phyloP scores from a whole-genome alignment of 73 alveolate species.

The Diophrys appendiculata region DNA sequence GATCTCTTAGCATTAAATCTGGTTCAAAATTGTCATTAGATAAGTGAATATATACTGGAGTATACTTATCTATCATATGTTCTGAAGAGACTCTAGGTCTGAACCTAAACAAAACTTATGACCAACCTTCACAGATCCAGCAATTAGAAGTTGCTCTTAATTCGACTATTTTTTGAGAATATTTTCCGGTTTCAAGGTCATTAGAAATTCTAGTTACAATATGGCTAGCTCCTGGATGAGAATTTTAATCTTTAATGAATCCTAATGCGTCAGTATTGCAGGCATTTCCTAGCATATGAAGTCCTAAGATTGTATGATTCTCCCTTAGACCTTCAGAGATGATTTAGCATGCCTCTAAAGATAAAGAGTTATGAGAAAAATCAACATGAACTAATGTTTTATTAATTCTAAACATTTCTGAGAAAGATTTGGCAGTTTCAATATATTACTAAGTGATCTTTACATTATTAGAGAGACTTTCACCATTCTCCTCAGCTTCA shows the following conservation, averaged over 20 bases:
- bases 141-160: conserved; percentile 66
- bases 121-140: conserved; percentile 96
- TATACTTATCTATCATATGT: conserved; percentile 29
- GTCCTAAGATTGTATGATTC: conserved; percentile 85
- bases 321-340: conserved; percentile 72
- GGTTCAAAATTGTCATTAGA: conserved; percentile 74
- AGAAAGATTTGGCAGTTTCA: conserved; percentile 31
- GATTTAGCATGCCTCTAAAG: conserved; percentile 3
- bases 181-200: conserved; percentile 22
- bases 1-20: conserved; percentile 55
- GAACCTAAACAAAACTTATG: conserved; percentile 40
- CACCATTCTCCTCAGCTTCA: background rate
- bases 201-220: conserved; percentile 57
- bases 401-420: conserved; percentile 29
- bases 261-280: conserved; percentile 78
- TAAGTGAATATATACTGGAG: conserved; percentile 73
- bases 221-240: conserved; percentile 37
- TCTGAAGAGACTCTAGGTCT: conserved; percentile 28
- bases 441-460: background rate
- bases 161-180: conserved; percentile 18
- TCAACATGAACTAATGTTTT: conserved; percentile 73
- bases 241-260: conserved; percentile 42
- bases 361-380: conserved; percentile 61
- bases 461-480: background rate
- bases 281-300: conserved; percentile 88